Evolutionary conservation across 371 early-diverging fungal species (phyloP), one percentile per base, ranked within the genome.

Genomic region (Apophysomyces ossiformis): DNA sequence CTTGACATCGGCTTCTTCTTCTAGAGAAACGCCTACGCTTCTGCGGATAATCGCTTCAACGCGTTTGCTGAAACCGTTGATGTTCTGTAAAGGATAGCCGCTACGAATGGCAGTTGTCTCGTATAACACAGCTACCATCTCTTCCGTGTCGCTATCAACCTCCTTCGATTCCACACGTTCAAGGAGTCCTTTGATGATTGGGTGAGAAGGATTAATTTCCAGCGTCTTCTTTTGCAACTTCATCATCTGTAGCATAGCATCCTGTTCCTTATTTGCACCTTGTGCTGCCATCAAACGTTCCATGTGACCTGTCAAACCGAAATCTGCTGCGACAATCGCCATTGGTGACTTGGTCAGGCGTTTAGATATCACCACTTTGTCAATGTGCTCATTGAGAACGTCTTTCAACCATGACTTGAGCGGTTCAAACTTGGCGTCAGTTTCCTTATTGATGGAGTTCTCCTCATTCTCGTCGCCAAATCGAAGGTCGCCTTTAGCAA

Each of bases 161-260:
- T 82, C 82, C 4, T 69, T 83, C 26, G 70, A 66, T 63, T 79
- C 72, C 2, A 85, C 86, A 37, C 81, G 79, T 26, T 81, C 82
- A 56, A 89, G 68, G 61, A 92, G 63, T 3, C 79, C 73, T 15
- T 79, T 58, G 62, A 93, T 87, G 47, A 93, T 64, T 7, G 90
- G 89, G 61, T 93, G 91, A 1, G 85, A 67, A 1, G 95, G 95
- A 73, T 96, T 96, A 74, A 96, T 90, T 69, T 95, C 95, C 18
- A 96, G 74, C 18, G 88, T 86, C 84, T 92, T 92, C 82, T 94
- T 94, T 61, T 74, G 81, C 58, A 75, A 59, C 66, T 86, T 87
- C 78, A 87, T 87, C 16, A 77, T 70, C 43, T 79, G 75, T 77
- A 91, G 81, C 61, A 81, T 73, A 37, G 70, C 69, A 37, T 92